Evolutionary conservation across 2,329 filamentous ascomycete genomes (phyloP).

Genomic region (Simplicillium sp.): DNA sequence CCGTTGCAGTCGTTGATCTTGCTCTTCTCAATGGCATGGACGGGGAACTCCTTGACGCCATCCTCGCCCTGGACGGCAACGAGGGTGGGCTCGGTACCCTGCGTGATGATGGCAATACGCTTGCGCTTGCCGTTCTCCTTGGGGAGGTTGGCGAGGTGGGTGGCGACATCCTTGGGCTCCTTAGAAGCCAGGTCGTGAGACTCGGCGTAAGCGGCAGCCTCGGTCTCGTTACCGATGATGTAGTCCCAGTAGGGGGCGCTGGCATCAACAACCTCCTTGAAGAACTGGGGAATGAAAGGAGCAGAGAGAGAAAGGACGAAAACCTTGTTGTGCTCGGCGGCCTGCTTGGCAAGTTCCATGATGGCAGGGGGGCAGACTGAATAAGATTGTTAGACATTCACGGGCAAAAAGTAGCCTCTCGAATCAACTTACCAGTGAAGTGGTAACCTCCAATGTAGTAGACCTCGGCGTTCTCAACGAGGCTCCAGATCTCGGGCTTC

Average conservation of each 20-base stretch:
- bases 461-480: slow-evolving; percentile 78
- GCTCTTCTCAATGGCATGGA: slow-evolving; percentile 66
- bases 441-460: slow-evolving; percentile 97
- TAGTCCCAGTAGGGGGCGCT: slow-evolving; percentile 90
- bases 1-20: slow-evolving; percentile 95
- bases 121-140: slow-evolving; percentile 85
- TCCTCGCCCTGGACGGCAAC: slow-evolving; percentile 67
- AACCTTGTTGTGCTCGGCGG: slow-evolving; percentile 78
- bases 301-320: slow-evolving; percentile 90
- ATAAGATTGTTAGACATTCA: neutral
- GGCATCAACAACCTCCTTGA: slow-evolving; percentile 88
- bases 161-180: slow-evolving; percentile 76
- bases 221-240: slow-evolving; percentile 93
- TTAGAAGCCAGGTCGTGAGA: slow-evolving; percentile 66
- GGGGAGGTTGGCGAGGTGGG: slow-evolving; percentile 75
- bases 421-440: slow-evolving; percentile 54
- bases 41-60: slow-evolving; percentile 66
- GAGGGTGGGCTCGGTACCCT: slow-evolving; percentile 85
- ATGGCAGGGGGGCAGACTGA: slow-evolving; percentile 81
- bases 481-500: slow-evolving; percentile 80
- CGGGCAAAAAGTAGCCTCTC: neutral
- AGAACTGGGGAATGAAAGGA: slow-evolving; percentile 94
- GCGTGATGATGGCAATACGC: slow-evolving; percentile 84
- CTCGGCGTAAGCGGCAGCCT: slow-evolving; percentile 80
- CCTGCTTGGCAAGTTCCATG: slow-evolving; percentile 82